Base-by-base conservation (phyloP, 2,329 filamentous ascomycete species). In the Amphichorda felina region DNA sequence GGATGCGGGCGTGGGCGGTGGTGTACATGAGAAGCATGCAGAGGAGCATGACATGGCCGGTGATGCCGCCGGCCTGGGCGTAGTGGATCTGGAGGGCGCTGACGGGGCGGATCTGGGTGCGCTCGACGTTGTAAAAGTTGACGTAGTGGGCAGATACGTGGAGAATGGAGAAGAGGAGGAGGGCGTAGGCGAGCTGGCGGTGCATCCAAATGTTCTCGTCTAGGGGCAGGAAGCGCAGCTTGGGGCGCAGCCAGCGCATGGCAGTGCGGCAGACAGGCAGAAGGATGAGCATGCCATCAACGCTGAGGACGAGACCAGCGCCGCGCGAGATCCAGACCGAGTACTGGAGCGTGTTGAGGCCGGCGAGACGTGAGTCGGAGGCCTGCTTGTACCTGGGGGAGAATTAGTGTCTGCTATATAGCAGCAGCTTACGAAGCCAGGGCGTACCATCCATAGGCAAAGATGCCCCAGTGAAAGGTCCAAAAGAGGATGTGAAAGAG, bases 21-120 rank as follows among this genome's bases (percentile, higher is more conserved):
- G 91, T 98, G 63, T 94, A 98, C 71, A 98, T 98, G 43, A 98
- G 64, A 43, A 98, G 65, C 91, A 98, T 98, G 70, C 88, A 96
- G n/a, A 98, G 69, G 18, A 96, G 73, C 91, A 98, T 98, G 42
- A 95, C 73, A 59, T 98, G 91, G 6, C 91, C 91, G 2, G 91
- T 98, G 42, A 96, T 82, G 41, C 91, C 91, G 50, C 86, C 88
- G 34, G 87, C 74, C 53, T 94, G 75, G 2, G 75, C 72, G 56
- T 94, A 98, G 59, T 96, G 91, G 43, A 96, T 94, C 51, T 96
- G 71, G 6, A 96, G 60, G 4, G 91, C 91, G 4, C 77, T 75
- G 32, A 83, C 72, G 3, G 81, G 79, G 35, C 91, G 79, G 36
- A 95, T 72, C 54, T 95, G 86, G 0, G 70, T 75, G 47, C 76